Conservation (phyloP, 352 stramenopile species). For the Aphanomyces stellatus region DNA sequence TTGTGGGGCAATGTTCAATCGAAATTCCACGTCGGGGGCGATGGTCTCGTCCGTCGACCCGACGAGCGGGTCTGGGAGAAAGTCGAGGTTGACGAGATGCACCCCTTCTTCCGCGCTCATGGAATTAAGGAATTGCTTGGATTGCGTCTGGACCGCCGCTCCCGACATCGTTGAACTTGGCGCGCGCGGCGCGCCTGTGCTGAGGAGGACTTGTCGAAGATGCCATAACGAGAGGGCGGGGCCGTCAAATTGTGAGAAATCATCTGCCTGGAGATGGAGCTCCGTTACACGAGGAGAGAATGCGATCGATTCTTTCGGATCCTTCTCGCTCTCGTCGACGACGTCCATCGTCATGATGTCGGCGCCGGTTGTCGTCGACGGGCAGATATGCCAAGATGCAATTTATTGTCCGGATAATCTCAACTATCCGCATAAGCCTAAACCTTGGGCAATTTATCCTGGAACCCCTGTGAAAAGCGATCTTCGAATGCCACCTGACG, state of each 20-base stretch:
- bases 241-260: constrained; percentile 18
- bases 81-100: not conserved
- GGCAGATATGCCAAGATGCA: too few species aligned
- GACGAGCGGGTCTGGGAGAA: not conserved
- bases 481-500: too few species aligned
- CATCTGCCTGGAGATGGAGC: constrained; percentile 4
- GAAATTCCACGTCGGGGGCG: not conserved
- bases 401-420: too few species aligned
- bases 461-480: too few species aligned
- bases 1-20: constrained; percentile 3
- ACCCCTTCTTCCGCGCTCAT: constrained; percentile 13
- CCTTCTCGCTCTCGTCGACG: not conserved
- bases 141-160: not conserved
- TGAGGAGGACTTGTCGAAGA: not conserved
- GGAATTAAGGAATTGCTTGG: not conserved
- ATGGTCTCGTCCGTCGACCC: not conserved
- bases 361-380: too few species aligned
- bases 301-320: not conserved
- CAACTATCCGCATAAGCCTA: too few species aligned
- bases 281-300: constrained; percentile 5
- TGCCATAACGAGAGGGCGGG: constrained; percentile 8
- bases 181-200: not conserved
- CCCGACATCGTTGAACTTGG: not conserved
- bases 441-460: too few species aligned
- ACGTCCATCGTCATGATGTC: constrained; percentile 10